Evolutionary conservation across 2,329 filamentous ascomycete genomes (phyloP).

Genomic region (Colletotrichum sp.): DNA sequence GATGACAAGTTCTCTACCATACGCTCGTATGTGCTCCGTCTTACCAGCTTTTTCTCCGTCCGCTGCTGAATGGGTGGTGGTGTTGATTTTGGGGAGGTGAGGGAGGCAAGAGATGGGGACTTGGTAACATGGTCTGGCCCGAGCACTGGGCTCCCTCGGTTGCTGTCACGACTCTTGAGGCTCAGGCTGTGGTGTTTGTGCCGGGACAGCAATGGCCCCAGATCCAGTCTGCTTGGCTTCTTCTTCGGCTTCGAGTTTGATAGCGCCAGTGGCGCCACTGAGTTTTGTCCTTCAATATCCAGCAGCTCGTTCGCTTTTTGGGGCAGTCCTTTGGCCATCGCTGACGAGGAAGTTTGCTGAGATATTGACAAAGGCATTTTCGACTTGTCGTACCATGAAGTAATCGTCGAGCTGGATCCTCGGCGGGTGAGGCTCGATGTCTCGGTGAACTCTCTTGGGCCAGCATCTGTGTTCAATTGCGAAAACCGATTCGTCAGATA

Average conservation of each 20-base stretch:
- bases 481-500: constrained; percentile 25
- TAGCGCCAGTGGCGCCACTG: constrained; percentile 21
- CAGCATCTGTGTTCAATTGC: constrained; percentile 7
- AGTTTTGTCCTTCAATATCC: constrained; percentile 45
- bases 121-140: constrained; percentile 41
- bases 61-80: constrained; percentile 30
- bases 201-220: constrained; percentile 47
- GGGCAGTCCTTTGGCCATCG: constrained; percentile 62
- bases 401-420: constrained; percentile 60
- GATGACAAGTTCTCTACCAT: constrained; percentile 1
- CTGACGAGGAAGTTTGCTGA: constrained; percentile 63
- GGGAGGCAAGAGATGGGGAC: constrained; percentile 49
- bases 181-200: constrained; percentile 26
- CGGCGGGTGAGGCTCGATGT: constrained; percentile 52
- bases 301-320: constrained; percentile 51
- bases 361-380: constrained; percentile 62
- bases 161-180: constrained; percentile 13
- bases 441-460: constrained; percentile 35
- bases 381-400: constrained; percentile 61
- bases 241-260: constrained; percentile 45
- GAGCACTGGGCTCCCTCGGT: constrained; percentile 26
- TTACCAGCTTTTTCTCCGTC: constrained; percentile 34
- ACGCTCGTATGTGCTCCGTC: constrained; percentile 39
- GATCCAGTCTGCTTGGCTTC: constrained; percentile 54
- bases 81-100: constrained; percentile 30